A percentile compares a stretch with the other conserved stretches of the same genome.
Conservation (phyloP, 257 asterid genomes). For the Przewalskia tangutica region DNA sequence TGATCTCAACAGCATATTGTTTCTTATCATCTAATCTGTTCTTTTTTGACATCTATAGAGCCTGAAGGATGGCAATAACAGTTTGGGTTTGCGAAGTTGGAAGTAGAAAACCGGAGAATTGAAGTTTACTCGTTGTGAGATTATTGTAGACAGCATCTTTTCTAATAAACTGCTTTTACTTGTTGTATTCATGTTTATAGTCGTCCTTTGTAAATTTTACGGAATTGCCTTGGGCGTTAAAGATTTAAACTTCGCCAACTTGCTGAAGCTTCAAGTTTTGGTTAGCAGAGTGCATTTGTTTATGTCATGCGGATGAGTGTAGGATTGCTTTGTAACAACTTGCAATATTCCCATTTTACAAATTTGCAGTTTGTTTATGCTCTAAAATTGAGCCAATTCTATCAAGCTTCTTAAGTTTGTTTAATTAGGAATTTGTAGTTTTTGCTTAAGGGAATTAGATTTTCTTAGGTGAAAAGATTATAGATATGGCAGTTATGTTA, state of each 20-base stretch:
- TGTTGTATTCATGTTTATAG: background rate
- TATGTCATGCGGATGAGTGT: background rate
- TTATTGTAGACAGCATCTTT: background rate
- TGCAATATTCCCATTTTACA: background rate
- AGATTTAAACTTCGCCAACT: no score
- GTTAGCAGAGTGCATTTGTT: background rate
- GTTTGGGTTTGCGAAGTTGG: slow-evolving; percentile 6
- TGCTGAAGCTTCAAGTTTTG: no score
- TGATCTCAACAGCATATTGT: background rate
- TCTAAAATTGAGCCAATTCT: background rate
- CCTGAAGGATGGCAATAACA: slow-evolving; percentile 12
- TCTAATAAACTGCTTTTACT: background rate
- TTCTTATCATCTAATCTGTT: background rate
- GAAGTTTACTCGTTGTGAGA: background rate
- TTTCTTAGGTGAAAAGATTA: background rate
- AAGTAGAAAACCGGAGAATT: background rate
- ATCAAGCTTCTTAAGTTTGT: background rate
- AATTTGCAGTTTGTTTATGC: background rate
- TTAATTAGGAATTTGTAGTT: background rate
- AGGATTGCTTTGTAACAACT: background rate
- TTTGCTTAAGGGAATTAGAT: background rate
- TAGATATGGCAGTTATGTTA: background rate
- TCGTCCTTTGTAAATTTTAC: background rate
- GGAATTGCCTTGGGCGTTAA: background rate
- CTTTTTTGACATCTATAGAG: background rate